Conservation (phyloP, 257 asterid species). For the Solanum tacnaense region DNA sequence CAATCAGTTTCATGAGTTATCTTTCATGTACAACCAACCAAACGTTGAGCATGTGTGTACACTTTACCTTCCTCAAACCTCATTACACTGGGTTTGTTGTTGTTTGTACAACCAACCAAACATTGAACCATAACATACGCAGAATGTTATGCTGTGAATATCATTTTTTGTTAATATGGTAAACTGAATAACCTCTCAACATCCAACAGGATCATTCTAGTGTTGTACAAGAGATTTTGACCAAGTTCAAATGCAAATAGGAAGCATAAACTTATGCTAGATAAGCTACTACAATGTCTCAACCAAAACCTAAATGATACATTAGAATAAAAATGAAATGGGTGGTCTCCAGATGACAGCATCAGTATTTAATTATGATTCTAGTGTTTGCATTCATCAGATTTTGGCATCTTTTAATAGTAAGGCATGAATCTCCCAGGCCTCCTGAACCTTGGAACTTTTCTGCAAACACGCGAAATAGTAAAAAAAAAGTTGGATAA, state of each 20-base stretch:
- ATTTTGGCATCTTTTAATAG: slow-evolving; percentile 20
- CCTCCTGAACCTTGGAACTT: slow-evolving; percentile 85
- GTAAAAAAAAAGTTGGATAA: not conserved
- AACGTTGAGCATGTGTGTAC: not conserved
- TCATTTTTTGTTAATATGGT: not conserved
- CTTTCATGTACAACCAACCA: not conserved
- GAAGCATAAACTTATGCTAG: not conserved
- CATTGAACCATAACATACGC: not conserved
- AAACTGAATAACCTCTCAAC: not conserved
- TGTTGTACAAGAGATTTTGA: not conserved
- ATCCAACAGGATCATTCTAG: not conserved
- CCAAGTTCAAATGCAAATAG: not conserved
- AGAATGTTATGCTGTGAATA: not conserved
- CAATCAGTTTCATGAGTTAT: not conserved
- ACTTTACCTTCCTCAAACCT: not conserved
- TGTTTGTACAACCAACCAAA: not conserved
- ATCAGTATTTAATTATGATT: not conserved
- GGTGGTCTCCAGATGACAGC: not conserved
- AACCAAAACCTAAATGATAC: not conserved
- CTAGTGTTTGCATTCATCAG: not conserved
- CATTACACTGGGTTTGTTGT: not conserved
- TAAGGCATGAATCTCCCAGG: slow-evolving; percentile 79
- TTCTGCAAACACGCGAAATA: slow-evolving; percentile 36
- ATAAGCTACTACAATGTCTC: not conserved
- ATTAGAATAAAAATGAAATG: not conserved